A percentile compares a stretch with the other conserved stretches of the same genome.
Evolutionary conservation across 768 basidiomycete species (phyloP).

Genomic region (Hygrophorus russula): DNA sequence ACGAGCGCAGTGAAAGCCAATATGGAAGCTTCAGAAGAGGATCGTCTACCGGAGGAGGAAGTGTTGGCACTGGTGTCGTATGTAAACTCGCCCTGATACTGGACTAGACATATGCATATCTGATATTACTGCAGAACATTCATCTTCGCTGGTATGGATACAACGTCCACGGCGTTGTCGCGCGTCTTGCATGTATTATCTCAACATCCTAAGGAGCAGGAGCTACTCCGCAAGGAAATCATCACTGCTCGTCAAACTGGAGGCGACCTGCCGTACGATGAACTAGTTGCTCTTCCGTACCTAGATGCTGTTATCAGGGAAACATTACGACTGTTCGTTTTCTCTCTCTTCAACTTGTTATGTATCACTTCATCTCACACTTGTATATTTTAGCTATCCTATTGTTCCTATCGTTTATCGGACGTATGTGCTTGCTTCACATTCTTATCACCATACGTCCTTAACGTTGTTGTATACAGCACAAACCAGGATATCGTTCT

Average conservation of each 20-base stretch:
- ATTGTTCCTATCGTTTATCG: too few relatives aligned
- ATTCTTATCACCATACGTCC: too few relatives aligned
- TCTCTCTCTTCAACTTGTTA: neutral
- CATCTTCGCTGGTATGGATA: constrained; percentile 8
- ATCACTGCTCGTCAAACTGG: constrained; percentile 9
- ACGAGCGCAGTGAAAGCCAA: too few relatives aligned
- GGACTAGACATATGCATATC: neutral
- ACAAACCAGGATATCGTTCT: constrained; percentile 19
- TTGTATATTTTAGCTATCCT: too few relatives aligned
- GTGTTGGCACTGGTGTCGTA: too few relatives aligned
- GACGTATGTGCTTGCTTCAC: too few relatives aligned
- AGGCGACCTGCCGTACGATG: constrained; percentile 12
- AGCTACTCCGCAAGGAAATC: constrained; percentile 15
- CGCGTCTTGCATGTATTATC: constrained; percentile 7
- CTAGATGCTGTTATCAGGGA: constrained; percentile 16
- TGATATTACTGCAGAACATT: neutral
- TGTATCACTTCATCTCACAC: too few relatives aligned
- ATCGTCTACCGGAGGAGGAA: too few relatives aligned
- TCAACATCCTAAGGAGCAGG: constrained; percentile 11
- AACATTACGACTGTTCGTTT: constrained; percentile 12
- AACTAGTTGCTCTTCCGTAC: constrained; percentile 11
- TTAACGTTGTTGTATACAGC: too few relatives aligned
- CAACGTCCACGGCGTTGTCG: constrained; percentile 7
- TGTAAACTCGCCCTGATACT: too few relatives aligned
- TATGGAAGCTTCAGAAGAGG: too few relatives aligned